Evolutionary conservation across 2,329 filamentous ascomycete species (phyloP).

Genomic region (Stagonosporopsis tanaceti): DNA sequence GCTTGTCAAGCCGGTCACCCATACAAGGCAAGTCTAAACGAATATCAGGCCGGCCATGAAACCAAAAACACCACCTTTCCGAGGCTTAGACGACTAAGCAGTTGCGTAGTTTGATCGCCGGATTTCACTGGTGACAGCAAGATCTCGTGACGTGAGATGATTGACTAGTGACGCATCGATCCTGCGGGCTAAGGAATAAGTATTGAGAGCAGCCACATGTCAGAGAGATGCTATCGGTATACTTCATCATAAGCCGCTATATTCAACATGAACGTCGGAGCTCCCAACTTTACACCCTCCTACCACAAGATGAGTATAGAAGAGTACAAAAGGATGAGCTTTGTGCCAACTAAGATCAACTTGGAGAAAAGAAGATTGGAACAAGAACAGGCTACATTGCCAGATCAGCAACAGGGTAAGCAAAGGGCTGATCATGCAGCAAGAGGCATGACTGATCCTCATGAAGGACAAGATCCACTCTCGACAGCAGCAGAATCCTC

Average conservation of each 20-base stretch:
- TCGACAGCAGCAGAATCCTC: constrained; percentile 14
- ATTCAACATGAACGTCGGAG: constrained; percentile 8
- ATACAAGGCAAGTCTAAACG: constrained; percentile 12
- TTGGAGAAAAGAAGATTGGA: constrained; percentile 2
- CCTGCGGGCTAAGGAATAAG: constrained; percentile 2
- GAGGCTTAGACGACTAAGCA: constrained; percentile 17
- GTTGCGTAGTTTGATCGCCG: constrained; percentile 1
- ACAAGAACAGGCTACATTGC: constrained; percentile 6
- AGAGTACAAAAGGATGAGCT: constrained; percentile 6
- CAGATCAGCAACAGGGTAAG: constrained; percentile 6
- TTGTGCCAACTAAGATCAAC: not conserved
- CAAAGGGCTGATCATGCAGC: not conserved
- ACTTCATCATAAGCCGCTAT: not conserved
- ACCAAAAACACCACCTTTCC: not conserved
- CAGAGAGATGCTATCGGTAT: not conserved
- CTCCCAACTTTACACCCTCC: not conserved
- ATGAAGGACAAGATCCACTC: constrained; percentile 7
- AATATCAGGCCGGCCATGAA: constrained; percentile 15
- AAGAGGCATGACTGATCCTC: constrained; percentile 2
- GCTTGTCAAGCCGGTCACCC: constrained; percentile 10
- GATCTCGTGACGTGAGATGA: constrained; percentile 3
- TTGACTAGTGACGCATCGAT: not conserved
- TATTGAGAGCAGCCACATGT: not conserved
- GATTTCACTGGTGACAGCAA: constrained; percentile 1
- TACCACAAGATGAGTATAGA: constrained; percentile 12